These are phyloP conservation scores for Mycena sanguinolenta DNA, from an alignment of 768 basidiomycete genomes.

Conservation along the genomic window DNA sequence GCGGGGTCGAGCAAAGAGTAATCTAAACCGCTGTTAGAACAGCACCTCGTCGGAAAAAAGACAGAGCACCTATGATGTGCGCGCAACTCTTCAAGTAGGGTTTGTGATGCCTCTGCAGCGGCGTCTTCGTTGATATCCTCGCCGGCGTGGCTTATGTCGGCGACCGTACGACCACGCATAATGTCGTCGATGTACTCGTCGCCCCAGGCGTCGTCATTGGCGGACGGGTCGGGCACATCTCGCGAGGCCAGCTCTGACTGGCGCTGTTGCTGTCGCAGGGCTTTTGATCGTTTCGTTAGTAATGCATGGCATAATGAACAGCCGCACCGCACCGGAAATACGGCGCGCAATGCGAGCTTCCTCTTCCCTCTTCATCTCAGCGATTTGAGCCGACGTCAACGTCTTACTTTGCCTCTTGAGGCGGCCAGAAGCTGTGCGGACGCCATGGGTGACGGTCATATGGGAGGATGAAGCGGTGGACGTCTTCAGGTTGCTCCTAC, in stretches of 20 bases:
- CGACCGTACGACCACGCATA: not conserved
- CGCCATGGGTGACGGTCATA: too few relatives aligned
- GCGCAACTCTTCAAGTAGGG: not conserved
- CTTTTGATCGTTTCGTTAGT: not conserved
- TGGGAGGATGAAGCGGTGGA: too few relatives aligned
- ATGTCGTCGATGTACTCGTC: not conserved
- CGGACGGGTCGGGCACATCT: not conserved
- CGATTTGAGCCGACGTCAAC: too few relatives aligned
- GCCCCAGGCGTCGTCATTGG: not conserved
- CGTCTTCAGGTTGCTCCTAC: too few relatives aligned
- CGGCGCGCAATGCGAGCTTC: too few relatives aligned
- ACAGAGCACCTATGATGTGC: not conserved
- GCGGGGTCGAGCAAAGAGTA: not conserved
- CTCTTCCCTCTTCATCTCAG: too few relatives aligned
- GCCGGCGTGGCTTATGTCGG: constrained; percentile 8
- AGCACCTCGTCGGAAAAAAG: not conserved
- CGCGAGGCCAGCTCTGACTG: not conserved
- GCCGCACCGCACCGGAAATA: too few relatives aligned
- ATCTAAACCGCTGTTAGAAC: not conserved
- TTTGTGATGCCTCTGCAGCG: not conserved
- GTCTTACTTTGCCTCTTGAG: too few relatives aligned
- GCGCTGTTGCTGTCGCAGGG: not conserved
- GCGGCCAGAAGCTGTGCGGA: too few relatives aligned
- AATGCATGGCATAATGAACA: too few relatives aligned
- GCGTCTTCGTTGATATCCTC: not conserved